Percentiles rank a stretch among this genome's conserved stretches.
phyloP scores from a whole-genome alignment of 163 green algal species.

The Chloromonas sp. region DNA sequence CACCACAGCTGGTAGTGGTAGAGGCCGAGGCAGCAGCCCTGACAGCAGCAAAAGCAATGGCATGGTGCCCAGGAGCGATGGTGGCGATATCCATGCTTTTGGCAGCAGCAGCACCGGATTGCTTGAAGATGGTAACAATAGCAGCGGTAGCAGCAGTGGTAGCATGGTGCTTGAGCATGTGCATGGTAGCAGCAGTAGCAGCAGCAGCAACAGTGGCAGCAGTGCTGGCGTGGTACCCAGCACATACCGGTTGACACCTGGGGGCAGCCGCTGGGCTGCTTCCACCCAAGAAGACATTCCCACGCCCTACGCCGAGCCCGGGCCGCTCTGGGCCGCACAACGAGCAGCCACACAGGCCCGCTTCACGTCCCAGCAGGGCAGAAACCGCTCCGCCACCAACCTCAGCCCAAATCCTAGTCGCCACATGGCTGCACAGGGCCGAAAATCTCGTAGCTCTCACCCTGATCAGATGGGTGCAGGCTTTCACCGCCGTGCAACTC shows the following conservation, averaged over 20 bases:
- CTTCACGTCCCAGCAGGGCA: no score
- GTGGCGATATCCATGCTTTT: background rate
- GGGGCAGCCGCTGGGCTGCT: background rate
- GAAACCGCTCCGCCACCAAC: no score
- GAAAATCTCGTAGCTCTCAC: no score
- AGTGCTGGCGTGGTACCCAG: background rate
- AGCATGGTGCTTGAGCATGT: background rate
- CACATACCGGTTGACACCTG: background rate
- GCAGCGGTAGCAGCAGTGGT: background rate
- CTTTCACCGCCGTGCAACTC: no score
- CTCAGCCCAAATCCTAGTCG: no score
- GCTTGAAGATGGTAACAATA: background rate
- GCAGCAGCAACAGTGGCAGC: background rate
- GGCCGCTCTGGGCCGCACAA: no score
- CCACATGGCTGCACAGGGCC: no score
- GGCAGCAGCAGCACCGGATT: background rate
- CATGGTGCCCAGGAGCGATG: background rate
- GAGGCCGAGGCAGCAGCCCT: background rate
- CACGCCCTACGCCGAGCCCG: background rate
- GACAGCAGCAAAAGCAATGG: background rate
- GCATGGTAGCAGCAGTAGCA: background rate
- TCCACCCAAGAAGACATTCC: no score
- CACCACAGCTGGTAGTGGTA: no score
- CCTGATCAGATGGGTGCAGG: no score
- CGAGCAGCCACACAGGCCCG: no score